phyloP scores from a whole-genome alignment of 2,329 filamentous ascomycete genomes.

The Truncatella angustata region DNA sequence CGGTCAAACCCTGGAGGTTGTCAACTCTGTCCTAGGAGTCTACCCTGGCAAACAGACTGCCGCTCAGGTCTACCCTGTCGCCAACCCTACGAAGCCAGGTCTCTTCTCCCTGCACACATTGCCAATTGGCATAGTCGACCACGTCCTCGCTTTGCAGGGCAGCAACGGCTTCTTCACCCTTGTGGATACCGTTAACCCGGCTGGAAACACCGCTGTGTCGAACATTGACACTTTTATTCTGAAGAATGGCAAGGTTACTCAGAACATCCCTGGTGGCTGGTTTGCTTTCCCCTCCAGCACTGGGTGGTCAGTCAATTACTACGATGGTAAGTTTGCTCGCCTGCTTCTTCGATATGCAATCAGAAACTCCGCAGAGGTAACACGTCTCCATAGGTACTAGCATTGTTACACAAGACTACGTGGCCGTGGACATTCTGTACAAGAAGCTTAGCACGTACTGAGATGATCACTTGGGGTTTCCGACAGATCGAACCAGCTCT shows the following conservation, averaged over 20 bases:
- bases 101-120: slow-evolving; percentile 35
- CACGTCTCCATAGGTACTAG: slow-evolving; percentile 15
- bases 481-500: background rate
- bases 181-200: slow-evolving; percentile 31
- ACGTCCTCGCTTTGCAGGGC: slow-evolving; percentile 36
- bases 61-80: slow-evolving; percentile 27
- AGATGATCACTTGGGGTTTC: background rate
- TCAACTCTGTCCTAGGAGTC: slow-evolving; percentile 25
- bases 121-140: slow-evolving; percentile 33
- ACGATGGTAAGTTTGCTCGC: slow-evolving; percentile 36
- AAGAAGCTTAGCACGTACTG: slow-evolving; percentile 14
- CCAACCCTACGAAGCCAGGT: slow-evolving; percentile 23
- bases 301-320: slow-evolving; percentile 34
- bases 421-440: slow-evolving; percentile 31
- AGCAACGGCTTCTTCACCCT: slow-evolving; percentile 29
- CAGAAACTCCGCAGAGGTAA: background rate
- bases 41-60: slow-evolving; percentile 19
- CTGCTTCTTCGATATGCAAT: no score
- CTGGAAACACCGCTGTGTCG: slow-evolving; percentile 22
- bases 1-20: background rate
- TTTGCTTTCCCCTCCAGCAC: slow-evolving; percentile 29
- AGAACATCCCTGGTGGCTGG: slow-evolving; percentile 28
- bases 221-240: slow-evolving; percentile 35
- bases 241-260: slow-evolving; percentile 11
- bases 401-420: slow-evolving; percentile 30